Evolutionary conservation across 1,284 basidiomycete genomes (phyloP), one percentile per base, ranked within the genome.

Genomic region (Xanthoconium separans): DNA sequence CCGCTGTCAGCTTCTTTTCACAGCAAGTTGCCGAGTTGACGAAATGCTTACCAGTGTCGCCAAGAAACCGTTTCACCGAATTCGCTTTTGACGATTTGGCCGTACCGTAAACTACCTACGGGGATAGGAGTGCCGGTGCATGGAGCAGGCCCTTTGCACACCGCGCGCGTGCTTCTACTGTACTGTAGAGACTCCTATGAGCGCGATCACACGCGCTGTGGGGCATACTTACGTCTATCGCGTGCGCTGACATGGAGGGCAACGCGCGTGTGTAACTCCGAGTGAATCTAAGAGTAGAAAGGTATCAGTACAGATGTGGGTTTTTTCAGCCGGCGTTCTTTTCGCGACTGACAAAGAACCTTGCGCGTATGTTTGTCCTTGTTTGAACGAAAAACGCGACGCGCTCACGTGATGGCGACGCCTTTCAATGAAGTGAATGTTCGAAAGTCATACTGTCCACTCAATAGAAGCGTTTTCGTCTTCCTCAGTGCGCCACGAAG

Each of bases 61-160:
- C 87, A 90, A 65, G 84, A 77, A 3, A 89, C 79, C 0, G 75
- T 79, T 65, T 88, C 84, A 45, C 83, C 81, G 52, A 76, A 82
- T 44, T 77, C 69, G n/a, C 65, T 73, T 11, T 64, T 62, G 6
- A 65, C 68, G 3, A 77, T 75, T 47, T 73, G 69, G 0, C 88
- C 88, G 58, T 90, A 89, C 22, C 89, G 74, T 56, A 91, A 69
- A 13, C 73, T 75, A 2, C 84, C 86, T 13, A 76, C 66, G 18
- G 75, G 71, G 40, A 91, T 80, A 1, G 64, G 50, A 0, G 79
- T 71, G 22, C 81, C 83, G 34, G 78, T 78, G 69, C 88, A 89
- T 8, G 83, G 80, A 2, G 75, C 59, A 12, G 78, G 77, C 0
- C 83, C 85, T 68, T 85, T 80, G 65, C 88, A 91, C 59, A 82